phyloP scores from a whole-genome alignment of 257 asterid species.

The Leonotis leonurus region DNA sequence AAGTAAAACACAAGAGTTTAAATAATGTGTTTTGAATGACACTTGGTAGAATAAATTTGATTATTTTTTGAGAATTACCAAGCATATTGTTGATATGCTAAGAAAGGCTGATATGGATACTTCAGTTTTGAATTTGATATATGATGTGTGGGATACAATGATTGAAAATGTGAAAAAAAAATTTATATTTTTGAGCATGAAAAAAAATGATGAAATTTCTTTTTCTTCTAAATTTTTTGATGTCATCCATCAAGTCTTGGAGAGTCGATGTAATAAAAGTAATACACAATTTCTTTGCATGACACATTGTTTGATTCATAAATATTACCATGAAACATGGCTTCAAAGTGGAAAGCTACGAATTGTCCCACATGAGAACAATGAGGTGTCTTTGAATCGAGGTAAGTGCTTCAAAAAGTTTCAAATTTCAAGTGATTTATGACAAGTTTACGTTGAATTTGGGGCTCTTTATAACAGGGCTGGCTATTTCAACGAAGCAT shows the following conservation, averaged over 20 bases:
- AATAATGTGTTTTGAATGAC: background rate
- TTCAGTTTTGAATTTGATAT: background rate
- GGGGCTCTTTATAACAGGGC: background rate
- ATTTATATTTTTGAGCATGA: background rate
- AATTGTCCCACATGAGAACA: background rate
- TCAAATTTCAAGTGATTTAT: too few species aligned
- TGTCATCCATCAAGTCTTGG: too few species aligned
- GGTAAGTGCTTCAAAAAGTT: background rate
- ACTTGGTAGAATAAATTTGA: background rate
- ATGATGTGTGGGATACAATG: background rate
- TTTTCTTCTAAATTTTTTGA: too few species aligned
- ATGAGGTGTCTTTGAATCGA: background rate
- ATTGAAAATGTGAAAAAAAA: background rate
- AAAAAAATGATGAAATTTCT: too few species aligned
- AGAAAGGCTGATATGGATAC: background rate
- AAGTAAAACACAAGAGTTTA: background rate
- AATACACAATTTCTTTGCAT: too few species aligned
- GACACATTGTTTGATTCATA: too few species aligned
- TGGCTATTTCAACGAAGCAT: background rate
- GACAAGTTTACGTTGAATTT: background rate
- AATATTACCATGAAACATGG: too few species aligned
- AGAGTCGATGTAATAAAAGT: too few species aligned
- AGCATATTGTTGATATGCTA: background rate
- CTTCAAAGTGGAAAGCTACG: background rate
- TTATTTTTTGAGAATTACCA: too few species aligned